These are phyloP conservation scores for Lentinus polychrous DNA, from an alignment of 1,284 basidiomycete genomes.

Conservation along the genomic window DNA sequence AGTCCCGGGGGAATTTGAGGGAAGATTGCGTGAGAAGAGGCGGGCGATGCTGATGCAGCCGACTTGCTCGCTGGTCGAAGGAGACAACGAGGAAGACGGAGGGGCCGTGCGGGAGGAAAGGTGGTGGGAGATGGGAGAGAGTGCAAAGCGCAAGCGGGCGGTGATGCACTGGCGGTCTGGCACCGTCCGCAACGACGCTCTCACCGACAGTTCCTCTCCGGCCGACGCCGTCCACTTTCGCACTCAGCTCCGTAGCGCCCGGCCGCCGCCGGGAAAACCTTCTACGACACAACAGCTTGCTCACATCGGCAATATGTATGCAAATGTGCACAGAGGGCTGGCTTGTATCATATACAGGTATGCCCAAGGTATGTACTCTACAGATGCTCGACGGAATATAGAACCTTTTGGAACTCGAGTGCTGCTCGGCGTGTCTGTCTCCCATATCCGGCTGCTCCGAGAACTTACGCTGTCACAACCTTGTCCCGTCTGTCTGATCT, in stretches of 20 bases:
- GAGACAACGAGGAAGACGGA: slow-evolving; percentile 3
- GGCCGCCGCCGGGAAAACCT: background rate
- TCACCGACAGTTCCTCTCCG: slow-evolving; percentile 3
- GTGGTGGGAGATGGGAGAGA: slow-evolving; percentile 1
- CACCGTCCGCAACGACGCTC: slow-evolving; percentile 5
- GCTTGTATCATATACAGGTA: no score
- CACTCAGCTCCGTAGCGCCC: background rate
- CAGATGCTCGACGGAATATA: no score
- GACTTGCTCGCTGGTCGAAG: slow-evolving; percentile 4
- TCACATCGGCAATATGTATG: no score
- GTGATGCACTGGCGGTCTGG: background rate
- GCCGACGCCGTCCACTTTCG: background rate
- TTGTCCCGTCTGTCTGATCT: background rate
- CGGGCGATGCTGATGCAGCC: background rate
- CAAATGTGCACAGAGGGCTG: no score
- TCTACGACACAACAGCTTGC: no score
- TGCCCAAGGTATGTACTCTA: no score
- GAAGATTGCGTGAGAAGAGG: slow-evolving; percentile 3
- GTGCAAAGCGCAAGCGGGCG: background rate
- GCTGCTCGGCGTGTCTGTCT: no score
- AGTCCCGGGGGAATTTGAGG: background rate
- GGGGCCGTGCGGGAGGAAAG: slow-evolving; percentile 3
- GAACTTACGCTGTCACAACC: background rate
- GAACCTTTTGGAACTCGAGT: no score
- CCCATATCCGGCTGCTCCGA: no score